phyloP scores from a whole-genome alignment of 2,329 filamentous ascomycete genomes.

The Fusarium mangiferae region DNA sequence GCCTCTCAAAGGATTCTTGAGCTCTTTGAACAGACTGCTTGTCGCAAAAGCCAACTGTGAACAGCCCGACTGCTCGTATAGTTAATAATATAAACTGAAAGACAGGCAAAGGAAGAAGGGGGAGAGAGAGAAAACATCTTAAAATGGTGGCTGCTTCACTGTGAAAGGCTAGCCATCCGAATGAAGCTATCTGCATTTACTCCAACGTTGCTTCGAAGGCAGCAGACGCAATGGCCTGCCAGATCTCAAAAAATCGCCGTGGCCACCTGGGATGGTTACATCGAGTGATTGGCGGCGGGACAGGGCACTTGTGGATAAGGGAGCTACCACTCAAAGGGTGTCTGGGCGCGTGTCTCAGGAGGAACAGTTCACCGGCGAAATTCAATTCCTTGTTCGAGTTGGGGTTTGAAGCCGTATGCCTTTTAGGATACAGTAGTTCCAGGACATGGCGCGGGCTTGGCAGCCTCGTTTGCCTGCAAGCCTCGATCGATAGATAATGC shows the following conservation, averaged over 20 bases:
- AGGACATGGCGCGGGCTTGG: constrained; percentile 30
- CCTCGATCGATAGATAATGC: constrained; percentile 32
- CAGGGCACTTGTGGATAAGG: constrained; percentile 32
- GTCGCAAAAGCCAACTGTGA: constrained; percentile 10
- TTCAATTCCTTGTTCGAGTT: constrained; percentile 33
- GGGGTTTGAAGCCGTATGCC: constrained; percentile 8
- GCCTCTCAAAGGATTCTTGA: not conserved
- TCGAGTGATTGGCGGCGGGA: constrained; percentile 36
- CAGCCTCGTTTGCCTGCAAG: constrained; percentile 30
- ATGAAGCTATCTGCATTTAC: constrained; percentile 34
- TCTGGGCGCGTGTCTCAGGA: constrained; percentile 44
- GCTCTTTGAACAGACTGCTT: constrained; percentile 1
- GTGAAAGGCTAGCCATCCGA: constrained; percentile 17
- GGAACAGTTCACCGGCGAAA: constrained; percentile 40
- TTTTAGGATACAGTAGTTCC: constrained; percentile 17
- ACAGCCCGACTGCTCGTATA: not conserved
- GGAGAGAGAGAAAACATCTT: constrained; percentile 5
- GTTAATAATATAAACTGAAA: not conserved
- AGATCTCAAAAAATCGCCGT: constrained; percentile 45
- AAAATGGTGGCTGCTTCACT: constrained; percentile 13
- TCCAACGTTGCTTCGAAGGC: constrained; percentile 35
- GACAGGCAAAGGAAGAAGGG: not conserved
- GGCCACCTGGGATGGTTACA: constrained; percentile 43
- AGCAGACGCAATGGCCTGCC: constrained; percentile 41
- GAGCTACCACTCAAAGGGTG: constrained; percentile 42